Evolutionary conservation across 2,329 filamentous ascomycete genomes (phyloP).

Genomic region (Ceratocystis destructans): DNA sequence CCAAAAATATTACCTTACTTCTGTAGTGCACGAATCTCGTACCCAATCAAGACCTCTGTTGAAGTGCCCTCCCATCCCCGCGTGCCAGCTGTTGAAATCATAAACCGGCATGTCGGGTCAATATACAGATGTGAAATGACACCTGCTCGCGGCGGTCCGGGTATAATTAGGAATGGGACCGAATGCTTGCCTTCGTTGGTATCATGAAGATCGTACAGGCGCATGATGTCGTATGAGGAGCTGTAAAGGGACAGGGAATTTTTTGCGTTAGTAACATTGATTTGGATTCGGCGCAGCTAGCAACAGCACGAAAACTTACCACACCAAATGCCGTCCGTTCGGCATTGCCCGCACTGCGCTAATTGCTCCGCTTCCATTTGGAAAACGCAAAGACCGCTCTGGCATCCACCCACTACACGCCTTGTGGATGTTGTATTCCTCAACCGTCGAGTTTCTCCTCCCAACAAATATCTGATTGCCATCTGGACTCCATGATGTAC

Average conservation of each 20-base stretch:
- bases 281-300: too few relatives aligned
- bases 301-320: slow-evolving; percentile 29
- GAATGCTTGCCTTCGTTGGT: slow-evolving; percentile 54
- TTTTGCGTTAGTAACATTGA: too few relatives aligned
- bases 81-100: slow-evolving; percentile 85
- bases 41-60: slow-evolving; percentile 85
- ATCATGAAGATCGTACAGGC: slow-evolving; percentile 75
- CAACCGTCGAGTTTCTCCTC: slow-evolving; percentile 78
- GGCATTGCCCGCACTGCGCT: slow-evolving; percentile 82
- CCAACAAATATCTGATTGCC: slow-evolving; percentile 93
- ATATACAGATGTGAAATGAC: slow-evolving; percentile 78
- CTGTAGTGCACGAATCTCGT: slow-evolving; percentile 53
- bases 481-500: slow-evolving; percentile 88
- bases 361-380: slow-evolving; percentile 75
- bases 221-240: slow-evolving; percentile 83
- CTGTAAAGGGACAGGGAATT: slow-evolving; percentile 29
- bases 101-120: slow-evolving; percentile 76
- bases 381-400: slow-evolving; percentile 72
- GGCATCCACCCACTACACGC: slow-evolving; percentile 53
- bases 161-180: slow-evolving; percentile 91
- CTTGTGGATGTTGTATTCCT: slow-evolving; percentile 83
- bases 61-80: slow-evolving; percentile 84
- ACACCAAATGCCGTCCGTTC: slow-evolving; percentile 83
- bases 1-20: neutral
- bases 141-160: slow-evolving; percentile 68